These are phyloP conservation scores for Xylariales sp. DNA, from an alignment of 2,329 filamentous ascomycete species.

Conservation along the genomic window DNA sequence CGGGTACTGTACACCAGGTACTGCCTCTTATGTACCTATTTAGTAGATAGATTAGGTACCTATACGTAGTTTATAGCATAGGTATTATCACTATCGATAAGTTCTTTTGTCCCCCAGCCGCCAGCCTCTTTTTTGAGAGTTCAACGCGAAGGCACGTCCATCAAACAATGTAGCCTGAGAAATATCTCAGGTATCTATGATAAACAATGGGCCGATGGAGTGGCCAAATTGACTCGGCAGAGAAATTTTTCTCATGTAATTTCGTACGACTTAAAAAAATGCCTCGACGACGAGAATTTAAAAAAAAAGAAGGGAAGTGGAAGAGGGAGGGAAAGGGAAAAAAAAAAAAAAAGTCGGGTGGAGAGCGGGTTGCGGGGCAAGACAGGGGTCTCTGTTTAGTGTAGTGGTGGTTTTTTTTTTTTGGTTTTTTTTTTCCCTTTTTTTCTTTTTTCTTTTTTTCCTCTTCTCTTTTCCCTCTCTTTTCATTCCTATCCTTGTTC, in stretches of 20 bases:
- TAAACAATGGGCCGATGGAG: slow-evolving; percentile 5
- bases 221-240: slow-evolving; percentile 6
- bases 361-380: slow-evolving; percentile 43
- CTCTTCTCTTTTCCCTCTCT: not conserved
- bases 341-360: slow-evolving; percentile 38
- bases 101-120: slow-evolving; percentile 3
- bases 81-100: slow-evolving; percentile 35
- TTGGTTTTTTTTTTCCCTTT: slow-evolving; percentile 7
- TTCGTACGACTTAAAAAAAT: slow-evolving; percentile 27
- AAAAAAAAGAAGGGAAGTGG: slow-evolving; percentile 5
- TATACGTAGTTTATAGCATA: no score
- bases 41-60: not conserved
- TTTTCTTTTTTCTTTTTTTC: slow-evolving; percentile 15
- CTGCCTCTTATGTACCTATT: no score
- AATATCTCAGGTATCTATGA: not conserved
- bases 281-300: slow-evolving; percentile 29
- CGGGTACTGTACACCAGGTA: no score
- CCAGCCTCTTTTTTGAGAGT: no score
- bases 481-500: not conserved
- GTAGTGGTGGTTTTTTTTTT: no score
- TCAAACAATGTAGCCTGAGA: not conserved
- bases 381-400: slow-evolving; percentile 32
- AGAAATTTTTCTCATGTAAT: slow-evolving; percentile 12
- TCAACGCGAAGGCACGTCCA: not conserved
- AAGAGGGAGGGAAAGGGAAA: slow-evolving; percentile 21